phyloP scores from a whole-genome alignment of 1,284 basidiomycete species.

The Sparassis latifolia region DNA sequence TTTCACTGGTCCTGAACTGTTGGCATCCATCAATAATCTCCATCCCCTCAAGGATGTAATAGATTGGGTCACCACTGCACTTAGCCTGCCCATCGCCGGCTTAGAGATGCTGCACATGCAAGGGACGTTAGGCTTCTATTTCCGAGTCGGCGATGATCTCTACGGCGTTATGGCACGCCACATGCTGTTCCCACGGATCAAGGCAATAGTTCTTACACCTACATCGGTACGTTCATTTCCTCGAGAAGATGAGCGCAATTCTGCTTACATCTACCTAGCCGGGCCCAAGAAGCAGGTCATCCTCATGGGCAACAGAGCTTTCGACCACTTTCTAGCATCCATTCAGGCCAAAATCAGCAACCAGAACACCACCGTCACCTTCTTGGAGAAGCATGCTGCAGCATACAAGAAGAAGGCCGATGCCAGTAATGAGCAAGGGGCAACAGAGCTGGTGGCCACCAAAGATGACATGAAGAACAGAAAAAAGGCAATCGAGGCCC shows the following conservation, averaged over 20 bases:
- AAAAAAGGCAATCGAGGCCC: conserved; percentile 9
- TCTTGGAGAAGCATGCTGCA: neutral
- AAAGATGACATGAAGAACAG: conserved; percentile 6
- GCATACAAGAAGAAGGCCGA: conserved; percentile 5
- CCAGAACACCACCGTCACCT: neutral
- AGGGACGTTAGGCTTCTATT: conserved; percentile 7
- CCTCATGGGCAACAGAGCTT: conserved; percentile 9
- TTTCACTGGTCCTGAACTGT: conserved; percentile 22
- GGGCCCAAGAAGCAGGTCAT: conserved; percentile 6
- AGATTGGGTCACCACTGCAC: conserved; percentile 26
- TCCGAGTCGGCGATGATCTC: conserved; percentile 7
- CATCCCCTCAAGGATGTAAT: conserved; percentile 21
- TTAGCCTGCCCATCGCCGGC: conserved; percentile 28
- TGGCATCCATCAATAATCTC: conserved; percentile 10
- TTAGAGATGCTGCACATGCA: conserved; percentile 7
- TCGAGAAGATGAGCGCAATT: too few relatives aligned
- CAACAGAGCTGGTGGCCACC: neutral
- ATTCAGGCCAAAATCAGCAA: conserved; percentile 6
- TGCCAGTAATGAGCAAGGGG: conserved; percentile 1
- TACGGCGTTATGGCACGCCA: conserved; percentile 19
- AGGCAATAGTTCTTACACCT: conserved; percentile 7
- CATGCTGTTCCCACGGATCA: conserved; percentile 13
- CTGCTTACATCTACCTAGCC: neutral
- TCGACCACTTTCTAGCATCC: conserved; percentile 2
- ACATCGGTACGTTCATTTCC: neutral